Percentiles rank a stretch among this genome's conserved stretches.
These are phyloP conservation scores for Leccinum rimulosum DNA, from an alignment of 768 basidiomycete species.

Conservation along the genomic window DNA sequence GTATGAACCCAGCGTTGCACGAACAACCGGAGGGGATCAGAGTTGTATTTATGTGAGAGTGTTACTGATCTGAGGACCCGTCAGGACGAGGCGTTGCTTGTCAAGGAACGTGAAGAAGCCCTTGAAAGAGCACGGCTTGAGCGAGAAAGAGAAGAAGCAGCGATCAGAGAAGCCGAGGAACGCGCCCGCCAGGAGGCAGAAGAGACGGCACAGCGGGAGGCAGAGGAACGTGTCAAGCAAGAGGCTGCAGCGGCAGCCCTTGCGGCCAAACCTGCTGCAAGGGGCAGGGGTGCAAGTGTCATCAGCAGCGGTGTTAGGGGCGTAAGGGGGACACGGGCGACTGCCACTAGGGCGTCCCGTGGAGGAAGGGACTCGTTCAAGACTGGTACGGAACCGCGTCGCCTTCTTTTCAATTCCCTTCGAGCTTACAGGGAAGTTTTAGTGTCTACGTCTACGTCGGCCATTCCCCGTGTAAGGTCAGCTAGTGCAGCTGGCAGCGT, in stretches of 20 bases:
- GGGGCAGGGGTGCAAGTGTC: constrained; percentile 44
- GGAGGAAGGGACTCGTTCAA: constrained; percentile 43
- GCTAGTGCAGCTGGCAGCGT: constrained; percentile 28
- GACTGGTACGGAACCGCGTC: constrained; percentile 32
- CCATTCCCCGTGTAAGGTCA: constrained; percentile 23
- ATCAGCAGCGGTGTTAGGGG: constrained; percentile 62
- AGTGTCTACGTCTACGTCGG: constrained; percentile 17
- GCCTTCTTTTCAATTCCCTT: not conserved
- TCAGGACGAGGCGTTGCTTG: constrained; percentile 60
- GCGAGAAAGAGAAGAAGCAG: constrained; percentile 32
- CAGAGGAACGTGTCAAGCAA: constrained; percentile 46
- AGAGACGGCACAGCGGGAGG: constrained; percentile 40
- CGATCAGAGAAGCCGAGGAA: constrained; percentile 43
- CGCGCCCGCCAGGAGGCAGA: constrained; percentile 29
- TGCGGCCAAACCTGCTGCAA: constrained; percentile 21
- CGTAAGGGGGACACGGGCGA: constrained; percentile 66
- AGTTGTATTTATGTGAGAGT: not conserved
- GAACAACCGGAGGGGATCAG: not conserved
- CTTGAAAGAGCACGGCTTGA: constrained; percentile 31
- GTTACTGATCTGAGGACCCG: not conserved
- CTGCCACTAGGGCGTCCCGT: constrained; percentile 41
- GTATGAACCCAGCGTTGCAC: constrained; percentile 20
- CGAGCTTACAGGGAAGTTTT: constrained; percentile 2
- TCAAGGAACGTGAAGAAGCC: constrained; percentile 40
- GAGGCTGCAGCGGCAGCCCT: constrained; percentile 46